These are phyloP conservation scores for Colletotrichum spinosum DNA, from an alignment of 2,329 filamentous ascomycete genomes.

Conservation along the genomic window DNA sequence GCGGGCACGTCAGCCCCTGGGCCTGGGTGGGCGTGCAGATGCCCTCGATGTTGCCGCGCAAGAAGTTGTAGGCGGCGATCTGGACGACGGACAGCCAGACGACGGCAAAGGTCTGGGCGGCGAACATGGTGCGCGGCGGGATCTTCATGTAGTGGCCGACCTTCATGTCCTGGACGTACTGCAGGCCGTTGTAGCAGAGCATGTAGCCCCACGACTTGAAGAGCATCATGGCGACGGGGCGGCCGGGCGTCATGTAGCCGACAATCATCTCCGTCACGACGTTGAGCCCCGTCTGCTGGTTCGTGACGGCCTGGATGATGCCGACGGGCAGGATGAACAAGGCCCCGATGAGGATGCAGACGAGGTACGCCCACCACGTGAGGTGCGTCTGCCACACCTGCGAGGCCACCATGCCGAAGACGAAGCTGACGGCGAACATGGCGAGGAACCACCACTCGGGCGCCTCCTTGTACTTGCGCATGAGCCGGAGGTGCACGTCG, in stretches of 20 bases:
- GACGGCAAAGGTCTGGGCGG: constrained; percentile 56
- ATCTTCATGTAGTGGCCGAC: constrained; percentile 66
- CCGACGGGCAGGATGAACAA: constrained; percentile 57
- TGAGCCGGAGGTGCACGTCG: constrained; percentile 66
- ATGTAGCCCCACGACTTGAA: constrained; percentile 63
- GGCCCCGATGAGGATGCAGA: constrained; percentile 54
- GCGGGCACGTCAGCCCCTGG: constrained; percentile 67
- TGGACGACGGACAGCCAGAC: constrained; percentile 53
- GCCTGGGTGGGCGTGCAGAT: constrained; percentile 62
- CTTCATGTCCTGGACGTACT: constrained; percentile 62
- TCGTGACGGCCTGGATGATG: constrained; percentile 61
- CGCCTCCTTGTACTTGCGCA: constrained; percentile 66
- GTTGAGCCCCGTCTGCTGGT: constrained; percentile 60
- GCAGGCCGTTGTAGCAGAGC: constrained; percentile 58
- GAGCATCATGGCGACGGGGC: constrained; percentile 62
- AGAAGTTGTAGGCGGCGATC: constrained; percentile 52
- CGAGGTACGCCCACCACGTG: constrained; percentile 56
- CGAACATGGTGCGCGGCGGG: constrained; percentile 62
- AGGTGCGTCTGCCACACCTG: constrained; percentile 54
- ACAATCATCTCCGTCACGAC: constrained; percentile 62
- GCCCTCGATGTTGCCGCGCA: constrained; percentile 60
- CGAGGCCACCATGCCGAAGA: constrained; percentile 54
- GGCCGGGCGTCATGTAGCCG: constrained; percentile 61
- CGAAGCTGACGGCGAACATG: constrained; percentile 62
- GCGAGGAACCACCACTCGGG: constrained; percentile 68